Evolutionary conservation across 148 eudicot genomes (phyloP), one percentile per base, ranked within the genome.

Genomic region (Vaccinium darrowii): DNA sequence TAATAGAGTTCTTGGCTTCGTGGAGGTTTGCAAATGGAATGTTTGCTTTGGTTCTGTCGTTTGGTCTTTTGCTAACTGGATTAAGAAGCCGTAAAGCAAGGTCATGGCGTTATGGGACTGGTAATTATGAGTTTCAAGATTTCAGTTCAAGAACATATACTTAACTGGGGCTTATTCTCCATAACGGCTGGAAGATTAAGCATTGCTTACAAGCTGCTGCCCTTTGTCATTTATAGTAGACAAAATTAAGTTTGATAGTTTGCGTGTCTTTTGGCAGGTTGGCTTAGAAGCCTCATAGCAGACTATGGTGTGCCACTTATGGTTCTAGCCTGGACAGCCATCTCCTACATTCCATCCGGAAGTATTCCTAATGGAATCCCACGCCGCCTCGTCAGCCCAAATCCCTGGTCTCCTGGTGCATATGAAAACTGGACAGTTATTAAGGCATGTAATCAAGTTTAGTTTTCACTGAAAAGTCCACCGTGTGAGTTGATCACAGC

Each of bases 21-120:
- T 97, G 99, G 99, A 93, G 99, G 63, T 97, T 97, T 90, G 99
- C 96, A 79, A 97, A 97, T 89, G 99, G 99, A 85, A 97, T 97
- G 98, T 97, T 95, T 91, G 98, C 98, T 36, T 87, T 97, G 85
- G 95, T 97, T 87, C 87, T 97, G 78, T 97, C 99, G 1, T 97
- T 97, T 87, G 99, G 99, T 75, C 98, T 97, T 88, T 96, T 97
- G 86, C 69, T 94, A 25, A 95, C 96, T 82, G 96, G 94, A 73
- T 82, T 95, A 81, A 91, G 83, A 80, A 95, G 99, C 84, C 98
- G 99, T 74, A 95, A 93, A 88, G 99, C 99, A 84, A 91, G 99
- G 89, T 94, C 98, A 27, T 97, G 99, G 99, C 98, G 97, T 27
- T 97, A 95, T 91, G 99, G 98, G 43, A 50, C 98, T 87, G 99